Evolutionary conservation across 768 basidiomycete genomes (phyloP).

Genomic region (Suillus spraguei): DNA sequence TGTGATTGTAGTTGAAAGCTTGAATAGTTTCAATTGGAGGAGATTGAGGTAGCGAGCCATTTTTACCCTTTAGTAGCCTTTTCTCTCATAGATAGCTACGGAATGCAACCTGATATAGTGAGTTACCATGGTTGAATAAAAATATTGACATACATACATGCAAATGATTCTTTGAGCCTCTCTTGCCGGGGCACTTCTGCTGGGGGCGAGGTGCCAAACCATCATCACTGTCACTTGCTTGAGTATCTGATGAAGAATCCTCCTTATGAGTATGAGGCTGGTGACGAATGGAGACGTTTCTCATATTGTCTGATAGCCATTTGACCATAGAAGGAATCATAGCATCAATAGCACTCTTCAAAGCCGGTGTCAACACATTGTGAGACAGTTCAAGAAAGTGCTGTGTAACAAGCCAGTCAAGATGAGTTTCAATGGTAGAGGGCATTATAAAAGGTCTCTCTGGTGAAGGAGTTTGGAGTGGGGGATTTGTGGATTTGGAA

Average conservation of each 20-base stretch:
- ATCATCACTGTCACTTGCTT: background rate
- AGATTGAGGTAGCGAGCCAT: background rate
- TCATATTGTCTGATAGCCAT: background rate
- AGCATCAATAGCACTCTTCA: background rate
- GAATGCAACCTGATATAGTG: slow-evolving; percentile 5
- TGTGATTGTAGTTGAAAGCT: background rate
- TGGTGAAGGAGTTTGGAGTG: background rate
- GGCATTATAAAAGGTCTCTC: background rate
- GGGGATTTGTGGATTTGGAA: background rate
- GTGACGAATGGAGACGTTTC: background rate
- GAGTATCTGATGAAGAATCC: background rate
- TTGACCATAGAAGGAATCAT: background rate
- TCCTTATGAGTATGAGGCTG: background rate
- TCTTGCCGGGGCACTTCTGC: background rate
- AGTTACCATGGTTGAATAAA: background rate
- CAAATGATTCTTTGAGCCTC: slow-evolving; percentile 8
- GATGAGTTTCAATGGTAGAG: background rate
- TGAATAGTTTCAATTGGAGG: background rate
- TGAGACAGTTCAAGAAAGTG: background rate
- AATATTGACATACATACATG: slow-evolving; percentile 7
- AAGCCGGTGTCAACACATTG: background rate
- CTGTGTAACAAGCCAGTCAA: background rate
- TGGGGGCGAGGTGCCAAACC: background rate
- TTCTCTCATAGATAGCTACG: background rate
- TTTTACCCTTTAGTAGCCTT: background rate